Percentiles rank a stretch among this genome's conserved stretches.
Conservation (phyloP, 495 filamentous ascomycete genomes). For the Penicillium turbatum region DNA sequence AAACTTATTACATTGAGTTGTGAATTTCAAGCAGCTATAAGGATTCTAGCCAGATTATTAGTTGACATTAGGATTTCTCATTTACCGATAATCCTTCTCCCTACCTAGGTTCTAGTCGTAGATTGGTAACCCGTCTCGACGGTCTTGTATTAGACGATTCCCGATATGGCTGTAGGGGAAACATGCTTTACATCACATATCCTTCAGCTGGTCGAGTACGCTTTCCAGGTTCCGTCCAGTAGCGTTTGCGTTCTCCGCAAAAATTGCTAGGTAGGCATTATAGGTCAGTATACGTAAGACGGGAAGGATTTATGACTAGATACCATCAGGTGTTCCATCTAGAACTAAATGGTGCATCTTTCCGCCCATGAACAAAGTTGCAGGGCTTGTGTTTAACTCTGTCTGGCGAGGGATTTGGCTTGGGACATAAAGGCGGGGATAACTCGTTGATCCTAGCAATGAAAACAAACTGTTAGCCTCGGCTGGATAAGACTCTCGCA, state of each 20-base stretch:
- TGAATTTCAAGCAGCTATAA: background rate
- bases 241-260: constrained; percentile 28
- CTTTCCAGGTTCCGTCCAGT: constrained; percentile 15
- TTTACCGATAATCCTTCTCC: background rate
- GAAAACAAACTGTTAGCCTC: constrained; percentile 10
- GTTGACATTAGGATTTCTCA: background rate
- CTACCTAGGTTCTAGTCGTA: background rate
- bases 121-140: background rate
- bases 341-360: constrained; percentile 32
- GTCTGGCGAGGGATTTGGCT: constrained; percentile 24
- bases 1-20: background rate
- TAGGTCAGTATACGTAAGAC: constrained; percentile 14
- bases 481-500: constrained; percentile 1
- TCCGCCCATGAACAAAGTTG: constrained; percentile 29
- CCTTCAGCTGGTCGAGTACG: constrained; percentile 25
- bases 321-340: constrained; percentile 33
- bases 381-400: constrained; percentile 30
- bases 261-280: constrained; percentile 25
- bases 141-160: background rate
- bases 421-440: constrained; percentile 31
- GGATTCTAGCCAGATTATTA: no score
- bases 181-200: constrained; percentile 25
- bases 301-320: background rate
- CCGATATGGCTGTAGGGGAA: constrained; percentile 2
- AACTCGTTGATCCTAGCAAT: constrained; percentile 25